Evolutionary conservation across 345 rosid species (phyloP).

Genomic region (Bruguiera parviflora): DNA sequence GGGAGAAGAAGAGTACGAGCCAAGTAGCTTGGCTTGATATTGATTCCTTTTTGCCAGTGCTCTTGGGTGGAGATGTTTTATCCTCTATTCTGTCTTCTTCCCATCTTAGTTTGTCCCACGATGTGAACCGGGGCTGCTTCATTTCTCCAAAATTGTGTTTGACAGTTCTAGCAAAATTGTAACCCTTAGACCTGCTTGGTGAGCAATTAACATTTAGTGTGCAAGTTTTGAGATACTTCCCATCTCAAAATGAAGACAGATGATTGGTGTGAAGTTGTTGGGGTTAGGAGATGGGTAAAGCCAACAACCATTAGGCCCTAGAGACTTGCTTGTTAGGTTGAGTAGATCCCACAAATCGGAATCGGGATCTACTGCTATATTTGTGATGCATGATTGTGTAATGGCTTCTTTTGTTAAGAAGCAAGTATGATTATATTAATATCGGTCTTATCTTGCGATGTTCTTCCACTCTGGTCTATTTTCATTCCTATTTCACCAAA

Average conservation of each 20-base stretch:
- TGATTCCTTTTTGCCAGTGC: constrained; percentile 16
- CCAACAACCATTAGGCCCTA: constrained; percentile 44
- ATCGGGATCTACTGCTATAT: constrained; percentile 44
- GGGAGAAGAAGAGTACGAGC: constrained; percentile 16
- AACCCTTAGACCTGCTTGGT: not conserved
- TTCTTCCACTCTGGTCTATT: constrained; percentile 4
- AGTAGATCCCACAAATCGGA: constrained; percentile 65
- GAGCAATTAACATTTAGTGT: not conserved
- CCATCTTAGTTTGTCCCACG: constrained; percentile 23
- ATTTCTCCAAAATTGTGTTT: constrained; percentile 6
- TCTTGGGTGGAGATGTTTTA: constrained; percentile 12
- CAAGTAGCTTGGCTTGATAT: constrained; percentile 20
- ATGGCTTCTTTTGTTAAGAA: not conserved
- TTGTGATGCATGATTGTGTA: constrained; percentile 30
- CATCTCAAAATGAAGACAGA: constrained; percentile 2
- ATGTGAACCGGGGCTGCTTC: constrained; percentile 20
- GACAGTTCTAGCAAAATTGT: not conserved
- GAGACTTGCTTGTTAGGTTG: constrained; percentile 40
- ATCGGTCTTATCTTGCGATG: not conserved
- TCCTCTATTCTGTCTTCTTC: constrained; percentile 3
- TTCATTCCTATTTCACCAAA: not conserved
- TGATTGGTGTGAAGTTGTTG: constrained; percentile 40
- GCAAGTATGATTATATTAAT: constrained; percentile 12
- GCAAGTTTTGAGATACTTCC: not conserved
- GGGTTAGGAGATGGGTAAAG: constrained; percentile 29